Evolutionary conservation across 495 filamentous ascomycete species (phyloP), one percentile per base, ranked within the genome.

Genomic region (Bathelium albidoporum): DNA sequence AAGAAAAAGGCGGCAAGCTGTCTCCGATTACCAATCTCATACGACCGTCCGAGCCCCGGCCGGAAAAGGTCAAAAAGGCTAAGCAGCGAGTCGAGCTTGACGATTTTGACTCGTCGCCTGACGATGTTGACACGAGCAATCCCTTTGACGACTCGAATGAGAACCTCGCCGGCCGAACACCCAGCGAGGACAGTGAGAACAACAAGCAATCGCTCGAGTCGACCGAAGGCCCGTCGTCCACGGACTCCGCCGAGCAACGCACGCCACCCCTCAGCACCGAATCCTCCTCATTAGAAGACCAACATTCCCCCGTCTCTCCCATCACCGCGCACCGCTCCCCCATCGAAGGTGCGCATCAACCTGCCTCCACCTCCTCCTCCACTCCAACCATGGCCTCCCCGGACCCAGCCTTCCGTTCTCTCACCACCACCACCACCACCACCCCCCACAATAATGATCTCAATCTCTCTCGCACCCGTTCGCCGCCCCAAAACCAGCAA

Each of bases 381-480:
- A 60, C 32, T 11, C 58, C 36, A 18, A 60, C 31, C 12, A 4
- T 60, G 20, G 53, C 18, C 16, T 55, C 24, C 49, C 65, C 34
- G 45, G 24, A 16, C 44, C 49, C 31, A 58, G 29, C 39, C 28
- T 65, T 20, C 60, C 65, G 0, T 59, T 61, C 34, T 10, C 85
- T 82, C 12, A n/a, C n/a, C n/a, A n/a, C n/a, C n/a, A n/a, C 71
- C 74, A 16, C 58, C 65, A 36, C 75, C 75, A 59, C 59, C 62
- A 44, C 70, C 74, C 65, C 63, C 70, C 18, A 70, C 72, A 39
- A 80, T 24, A 75, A 71, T 26, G 71, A 80, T 77, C 24, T 83
- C 84, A 20, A 88, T 86, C 1, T 82, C 83, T 9, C 68, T 79
- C 18, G 89, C 87, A 32, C 49, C 63, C 36, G 61, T 20, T 20